Conservation (phyloP, 192 early-diverging fungal genomes). For the Umbelopsis sp. region DNA sequence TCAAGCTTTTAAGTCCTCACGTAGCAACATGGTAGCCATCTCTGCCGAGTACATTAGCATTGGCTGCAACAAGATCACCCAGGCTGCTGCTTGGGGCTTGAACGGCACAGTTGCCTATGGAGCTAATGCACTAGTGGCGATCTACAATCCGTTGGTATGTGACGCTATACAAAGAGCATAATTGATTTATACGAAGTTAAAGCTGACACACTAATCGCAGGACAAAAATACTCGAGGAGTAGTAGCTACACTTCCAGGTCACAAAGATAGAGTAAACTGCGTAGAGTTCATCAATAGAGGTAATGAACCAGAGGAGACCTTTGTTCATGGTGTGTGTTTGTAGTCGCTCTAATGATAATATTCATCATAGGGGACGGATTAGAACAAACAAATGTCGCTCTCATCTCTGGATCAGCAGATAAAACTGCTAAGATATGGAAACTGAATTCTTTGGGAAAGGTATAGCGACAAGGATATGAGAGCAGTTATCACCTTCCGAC, state of each 20-base stretch:
- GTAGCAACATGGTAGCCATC: slow-evolving; percentile 26
- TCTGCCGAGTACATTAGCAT: slow-evolving; percentile 61
- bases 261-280: slow-evolving; percentile 76
- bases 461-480: slow-evolving; percentile 13
- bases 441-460: slow-evolving; percentile 23
- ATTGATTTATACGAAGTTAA: not conserved
- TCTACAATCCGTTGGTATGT: slow-evolving; percentile 71
- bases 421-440: slow-evolving; percentile 79
- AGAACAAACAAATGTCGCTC: slow-evolving; percentile 55
- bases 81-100: slow-evolving; percentile 62
- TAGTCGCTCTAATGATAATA: not conserved
- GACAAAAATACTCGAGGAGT: slow-evolving; percentile 53
- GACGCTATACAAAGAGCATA: not conserved
- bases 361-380: slow-evolving; percentile 35
- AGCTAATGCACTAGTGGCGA: slow-evolving; percentile 67
- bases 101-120: slow-evolving; percentile 72
- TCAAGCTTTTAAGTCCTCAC: not conserved
- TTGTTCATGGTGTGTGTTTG: not conserved
- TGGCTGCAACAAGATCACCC: slow-evolving; percentile 67
- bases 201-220: slow-evolving; percentile 27
- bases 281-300: slow-evolving; percentile 69
- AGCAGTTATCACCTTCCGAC: not conserved
- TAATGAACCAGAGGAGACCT: slow-evolving; percentile 8
- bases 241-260: slow-evolving; percentile 68
- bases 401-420: slow-evolving; percentile 83